Evolutionary conservation across 331 rosid genomes (phyloP), one percentile per base, ranked within the genome.

Genomic region (Erythrophleum ivorense): DNA sequence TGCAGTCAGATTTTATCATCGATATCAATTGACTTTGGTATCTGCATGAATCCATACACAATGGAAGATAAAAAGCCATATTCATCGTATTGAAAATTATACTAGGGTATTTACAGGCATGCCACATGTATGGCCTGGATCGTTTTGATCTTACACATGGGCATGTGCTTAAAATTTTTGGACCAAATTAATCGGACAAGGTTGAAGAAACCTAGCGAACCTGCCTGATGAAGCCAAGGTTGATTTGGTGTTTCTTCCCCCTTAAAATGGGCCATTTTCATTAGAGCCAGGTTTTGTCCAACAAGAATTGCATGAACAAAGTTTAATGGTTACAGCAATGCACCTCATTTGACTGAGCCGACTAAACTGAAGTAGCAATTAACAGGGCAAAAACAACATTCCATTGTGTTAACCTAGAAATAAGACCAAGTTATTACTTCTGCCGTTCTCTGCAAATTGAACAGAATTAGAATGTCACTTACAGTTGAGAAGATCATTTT

Each of bases 391-490:
- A 52, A 36, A 60, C 43, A 13, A 60, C 45, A 41, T 62, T 9
- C 5, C 19, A 33, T 33, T 34, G 73, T 66, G 16, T 73, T 59
- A 45, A 9, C 18, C 9, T 75, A 41, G 63, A 78, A 75, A 73
- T 15, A 16, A 75, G 71, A 21, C 65, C 68, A 60, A 60, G 8
- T 60, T 60, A 60, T 29, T 6, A 15, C 1, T 73, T 83, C 66
- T 49, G 71, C 57, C 19, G 38, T 45, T 69, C 13, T 70, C 40
- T 29, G 63, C 52, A 16, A 43, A 46, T 53, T 40, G 53, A 33
- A 50, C 72, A n/a, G 75, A 77, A 60, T 63, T 77, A 53, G 52
- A 80, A 74, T 55, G 33, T 78, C 53, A 79, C 80, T 65, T 54
- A 13, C 77, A 45, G 50, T 82, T 67, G 24, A 10, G 34, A 46